These are phyloP conservation scores for Clavispora santaluciae DNA, from an alignment of 805 yeast species.

Conservation along the genomic window DNA sequence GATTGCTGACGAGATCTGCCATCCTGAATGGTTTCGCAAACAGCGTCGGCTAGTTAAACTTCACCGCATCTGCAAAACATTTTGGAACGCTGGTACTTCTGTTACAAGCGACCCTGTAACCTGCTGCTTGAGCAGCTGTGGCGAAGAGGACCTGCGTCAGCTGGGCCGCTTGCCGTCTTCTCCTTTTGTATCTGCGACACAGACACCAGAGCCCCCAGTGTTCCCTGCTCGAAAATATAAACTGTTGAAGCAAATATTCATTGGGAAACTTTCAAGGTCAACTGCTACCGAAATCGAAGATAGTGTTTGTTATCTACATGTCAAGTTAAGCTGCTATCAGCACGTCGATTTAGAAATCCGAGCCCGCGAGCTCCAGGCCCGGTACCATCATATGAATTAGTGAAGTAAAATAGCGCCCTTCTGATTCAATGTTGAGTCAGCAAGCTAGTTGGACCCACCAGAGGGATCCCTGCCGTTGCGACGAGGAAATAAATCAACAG, in stretches of 20 bases:
- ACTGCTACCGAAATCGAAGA: conserved; percentile 14
- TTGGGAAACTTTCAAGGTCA: conserved; percentile 6
- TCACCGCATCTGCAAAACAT: conserved; percentile 9
- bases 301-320: conserved; percentile 18
- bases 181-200: neutral
- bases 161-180: neutral
- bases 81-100: conserved; percentile 7
- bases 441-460: neutral
- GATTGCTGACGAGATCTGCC: conserved; percentile 10
- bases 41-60: conserved; percentile 10
- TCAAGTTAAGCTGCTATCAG: conserved; percentile 12
- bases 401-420: neutral
- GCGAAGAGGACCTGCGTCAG: neutral
- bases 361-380: conserved; percentile 13
- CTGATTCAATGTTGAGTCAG: neutral
- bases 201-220: neutral
- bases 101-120: neutral
- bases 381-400: conserved; percentile 4
- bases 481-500: conserved; percentile 21
- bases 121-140: conserved; percentile 1
- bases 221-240: neutral
- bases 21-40: conserved; percentile 7
- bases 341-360: conserved; percentile 8
- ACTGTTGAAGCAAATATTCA: neutral
- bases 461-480: conserved; percentile 1